Evolutionary conservation across 1,284 basidiomycete species (phyloP).

Genomic region (Somion occarium): DNA sequence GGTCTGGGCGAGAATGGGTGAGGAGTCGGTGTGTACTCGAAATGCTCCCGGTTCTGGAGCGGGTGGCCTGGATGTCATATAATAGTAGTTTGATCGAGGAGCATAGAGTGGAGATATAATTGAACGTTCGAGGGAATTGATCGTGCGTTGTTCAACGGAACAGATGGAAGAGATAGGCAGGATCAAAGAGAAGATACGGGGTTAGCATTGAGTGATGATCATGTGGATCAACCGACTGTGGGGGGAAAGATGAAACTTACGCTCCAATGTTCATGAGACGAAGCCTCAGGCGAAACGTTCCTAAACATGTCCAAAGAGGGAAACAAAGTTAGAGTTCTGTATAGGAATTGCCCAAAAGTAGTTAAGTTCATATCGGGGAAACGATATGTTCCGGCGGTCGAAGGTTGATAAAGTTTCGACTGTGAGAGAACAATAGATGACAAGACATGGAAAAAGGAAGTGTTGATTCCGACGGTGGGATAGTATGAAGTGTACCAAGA

Average conservation of each 20-base stretch:
- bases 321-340: slow-evolving; percentile 7
- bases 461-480: not conserved
- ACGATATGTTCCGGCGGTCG: slow-evolving; percentile 13
- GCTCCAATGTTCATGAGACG: slow-evolving; percentile 83
- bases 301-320: slow-evolving; percentile 29
- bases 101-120: slow-evolving; percentile 15
- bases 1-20: slow-evolving; percentile 76
- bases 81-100: not conserved
- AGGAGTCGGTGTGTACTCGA: slow-evolving; percentile 56
- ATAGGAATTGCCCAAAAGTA: not conserved
- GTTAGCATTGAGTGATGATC: slow-evolving; percentile 5
- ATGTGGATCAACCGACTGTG: slow-evolving; percentile 15
- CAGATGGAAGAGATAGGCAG: not conserved
- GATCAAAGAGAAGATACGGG: slow-evolving; percentile 7
- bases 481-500: slow-evolving; percentile 2
- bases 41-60: slow-evolving; percentile 66
- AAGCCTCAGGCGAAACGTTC: slow-evolving; percentile 73
- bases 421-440: slow-evolving; percentile 8
- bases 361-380: slow-evolving; percentile 9
- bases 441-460: slow-evolving; percentile 13
- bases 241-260: slow-evolving; percentile 42
- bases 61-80: slow-evolving; percentile 45
- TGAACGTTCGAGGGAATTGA: not conserved
- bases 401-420: not conserved
- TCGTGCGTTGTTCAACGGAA: not conserved